These are phyloP conservation scores for Solanum medicagineum DNA, from an alignment of 257 asterid species.

Conservation along the genomic window DNA sequence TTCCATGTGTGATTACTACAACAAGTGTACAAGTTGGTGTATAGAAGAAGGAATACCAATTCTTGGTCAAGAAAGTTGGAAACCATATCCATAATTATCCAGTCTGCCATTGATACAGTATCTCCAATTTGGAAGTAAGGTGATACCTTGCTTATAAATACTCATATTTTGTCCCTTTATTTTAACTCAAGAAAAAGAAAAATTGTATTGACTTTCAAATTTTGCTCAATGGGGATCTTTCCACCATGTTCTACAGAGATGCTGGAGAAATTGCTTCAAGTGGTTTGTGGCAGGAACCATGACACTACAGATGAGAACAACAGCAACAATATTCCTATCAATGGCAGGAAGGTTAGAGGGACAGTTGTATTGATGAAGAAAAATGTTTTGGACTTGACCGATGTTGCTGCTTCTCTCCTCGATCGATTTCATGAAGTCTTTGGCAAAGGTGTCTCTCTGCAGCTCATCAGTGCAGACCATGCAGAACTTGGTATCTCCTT, in stretches of 20 bases:
- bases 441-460: constrained; percentile 50
- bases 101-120: neutral
- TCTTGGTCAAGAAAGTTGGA: neutral
- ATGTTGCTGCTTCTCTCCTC: constrained; percentile 27
- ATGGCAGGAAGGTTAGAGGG: constrained; percentile 37
- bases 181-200: neutral
- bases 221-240: neutral
- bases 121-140: neutral
- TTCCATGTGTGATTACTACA: neutral
- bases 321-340: neutral
- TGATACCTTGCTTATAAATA: neutral
- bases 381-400: constrained; percentile 43
- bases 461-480: constrained; percentile 48
- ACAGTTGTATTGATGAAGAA: constrained; percentile 52
- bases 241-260: constrained; percentile 1
- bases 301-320: neutral
- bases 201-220: neutral
- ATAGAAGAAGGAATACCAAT: neutral
- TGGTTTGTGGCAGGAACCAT: constrained; percentile 2
- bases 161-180: neutral
- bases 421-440: constrained; percentile 53
- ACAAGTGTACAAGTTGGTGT: neutral
- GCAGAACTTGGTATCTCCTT: constrained; percentile 24
- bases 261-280: neutral
- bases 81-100: neutral